Percentiles rank a stretch among this genome's conserved stretches.
These are phyloP conservation scores for Mrakia blollopis DNA, from an alignment of 768 basidiomycete genomes.

Conservation along the genomic window DNA sequence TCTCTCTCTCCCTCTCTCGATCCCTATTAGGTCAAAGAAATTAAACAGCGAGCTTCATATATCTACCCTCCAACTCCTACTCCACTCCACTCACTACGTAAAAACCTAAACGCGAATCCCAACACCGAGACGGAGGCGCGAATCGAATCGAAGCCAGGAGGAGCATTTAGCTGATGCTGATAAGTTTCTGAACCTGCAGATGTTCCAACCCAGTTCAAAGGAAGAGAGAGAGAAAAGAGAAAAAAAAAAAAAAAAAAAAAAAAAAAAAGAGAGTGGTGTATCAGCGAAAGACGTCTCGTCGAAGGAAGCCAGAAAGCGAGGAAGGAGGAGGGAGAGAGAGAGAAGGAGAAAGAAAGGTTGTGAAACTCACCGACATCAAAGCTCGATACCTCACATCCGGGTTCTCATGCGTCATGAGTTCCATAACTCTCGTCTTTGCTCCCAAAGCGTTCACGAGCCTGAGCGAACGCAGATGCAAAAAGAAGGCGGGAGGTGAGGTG, in stretches of 20 bases:
- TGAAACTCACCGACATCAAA: conserved; percentile 58
- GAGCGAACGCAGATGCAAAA: no score
- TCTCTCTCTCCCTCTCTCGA: no score
- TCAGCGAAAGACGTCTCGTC: no score
- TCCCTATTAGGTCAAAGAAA: no score
- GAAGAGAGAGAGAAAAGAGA: not conserved
- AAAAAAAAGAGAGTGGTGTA: no score
- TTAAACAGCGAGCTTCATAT: no score
- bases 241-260: no score
- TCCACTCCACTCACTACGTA: no score
- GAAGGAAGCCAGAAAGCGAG: not conserved
- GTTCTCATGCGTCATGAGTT: conserved; percentile 79
- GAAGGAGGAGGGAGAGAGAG: not conserved
- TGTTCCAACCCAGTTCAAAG: not conserved
- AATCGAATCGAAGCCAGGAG: not conserved
- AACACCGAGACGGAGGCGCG: no score
- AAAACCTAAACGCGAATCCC: not conserved
- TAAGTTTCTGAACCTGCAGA: conserved; percentile 20
- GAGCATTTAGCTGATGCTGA: conserved; percentile 9
- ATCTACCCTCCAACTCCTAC: no score
- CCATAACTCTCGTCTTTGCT: conserved; percentile 59
- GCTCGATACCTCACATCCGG: conserved; percentile 89
- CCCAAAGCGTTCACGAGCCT: conserved; percentile 78
- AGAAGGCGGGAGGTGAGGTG: not conserved
- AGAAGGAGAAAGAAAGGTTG: not conserved